phyloP scores from a whole-genome alignment of 139 green algal species.

The Edaphochlamys debaryana region DNA sequence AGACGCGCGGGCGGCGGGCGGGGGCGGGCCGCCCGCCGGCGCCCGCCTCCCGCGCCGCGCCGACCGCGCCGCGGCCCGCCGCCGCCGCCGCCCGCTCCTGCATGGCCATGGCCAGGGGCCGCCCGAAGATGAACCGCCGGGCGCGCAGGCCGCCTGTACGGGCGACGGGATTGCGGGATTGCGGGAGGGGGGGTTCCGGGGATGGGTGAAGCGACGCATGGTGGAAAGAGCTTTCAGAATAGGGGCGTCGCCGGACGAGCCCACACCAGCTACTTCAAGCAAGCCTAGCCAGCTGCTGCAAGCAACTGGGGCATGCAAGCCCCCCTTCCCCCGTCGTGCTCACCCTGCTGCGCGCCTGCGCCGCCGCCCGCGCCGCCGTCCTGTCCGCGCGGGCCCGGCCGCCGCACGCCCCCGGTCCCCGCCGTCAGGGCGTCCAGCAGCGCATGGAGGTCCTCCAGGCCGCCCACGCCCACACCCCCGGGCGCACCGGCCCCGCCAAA shows the following conservation, averaged over 20 bases:
- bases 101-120: neutral
- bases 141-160: neutral
- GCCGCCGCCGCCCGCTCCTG: neutral
- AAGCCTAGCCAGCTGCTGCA: too few relatives aligned
- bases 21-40: neutral
- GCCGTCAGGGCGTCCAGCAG: constrained; percentile 13
- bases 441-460: neutral
- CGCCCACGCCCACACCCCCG: too few relatives aligned
- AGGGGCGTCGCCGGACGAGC: too few relatives aligned
- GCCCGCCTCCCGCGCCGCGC: too few relatives aligned
- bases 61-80: constrained; percentile 1
- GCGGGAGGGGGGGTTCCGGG: too few relatives aligned
- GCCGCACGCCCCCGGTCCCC: neutral
- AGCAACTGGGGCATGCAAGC: too few relatives aligned
- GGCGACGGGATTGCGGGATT: too few relatives aligned
- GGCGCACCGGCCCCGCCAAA: too few relatives aligned
- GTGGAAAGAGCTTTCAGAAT: too few relatives aligned
- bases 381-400: neutral
- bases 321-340: too few relatives aligned
- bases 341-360: neutral
- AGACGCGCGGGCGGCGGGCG: constrained; percentile 50
- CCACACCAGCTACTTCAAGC: too few relatives aligned
- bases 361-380: neutral
- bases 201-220: too few relatives aligned
- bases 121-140: neutral